These are phyloP conservation scores for Suillus luteus DNA, from an alignment of 768 basidiomycete genomes.

Conservation along the genomic window DNA sequence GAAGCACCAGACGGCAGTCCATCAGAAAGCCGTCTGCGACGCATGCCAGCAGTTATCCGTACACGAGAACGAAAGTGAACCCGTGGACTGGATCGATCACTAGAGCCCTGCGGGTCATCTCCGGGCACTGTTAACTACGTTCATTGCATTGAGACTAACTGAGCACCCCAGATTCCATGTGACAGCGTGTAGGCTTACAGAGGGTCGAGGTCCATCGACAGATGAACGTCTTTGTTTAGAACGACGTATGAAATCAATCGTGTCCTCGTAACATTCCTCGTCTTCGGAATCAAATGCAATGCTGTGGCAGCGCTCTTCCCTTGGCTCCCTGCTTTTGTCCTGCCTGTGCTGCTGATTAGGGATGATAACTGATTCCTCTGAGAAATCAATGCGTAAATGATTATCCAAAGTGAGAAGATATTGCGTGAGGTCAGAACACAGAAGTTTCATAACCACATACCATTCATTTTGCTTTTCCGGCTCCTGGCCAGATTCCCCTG, in stretches of 20 bases:
- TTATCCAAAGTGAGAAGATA: neutral
- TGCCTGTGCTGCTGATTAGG: neutral
- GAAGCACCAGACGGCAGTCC: constrained; percentile 31
- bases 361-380: neutral
- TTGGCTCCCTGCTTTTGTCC: neutral
- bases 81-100: constrained; percentile 25
- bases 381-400: neutral
- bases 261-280: constrained; percentile 20
- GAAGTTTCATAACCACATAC: neutral
- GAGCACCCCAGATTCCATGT: constrained; percentile 1
- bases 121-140: neutral
- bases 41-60: constrained; percentile 72
- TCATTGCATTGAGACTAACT: constrained; percentile 3
- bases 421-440: neutral
- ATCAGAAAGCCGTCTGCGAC: constrained; percentile 40
- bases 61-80: constrained; percentile 77
- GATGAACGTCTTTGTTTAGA: constrained; percentile 3
- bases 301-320: constrained; percentile 6
- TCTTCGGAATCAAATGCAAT: constrained; percentile 17
- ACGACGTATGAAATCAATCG: constrained; percentile 1
- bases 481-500: neutral
- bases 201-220: neutral
- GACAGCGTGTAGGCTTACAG: constrained; percentile 2
- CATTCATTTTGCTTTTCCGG: neutral
- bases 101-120: constrained; percentile 1